Conservation (phyloP, 257 asterid species). For the Solanum dulcamara region DNA sequence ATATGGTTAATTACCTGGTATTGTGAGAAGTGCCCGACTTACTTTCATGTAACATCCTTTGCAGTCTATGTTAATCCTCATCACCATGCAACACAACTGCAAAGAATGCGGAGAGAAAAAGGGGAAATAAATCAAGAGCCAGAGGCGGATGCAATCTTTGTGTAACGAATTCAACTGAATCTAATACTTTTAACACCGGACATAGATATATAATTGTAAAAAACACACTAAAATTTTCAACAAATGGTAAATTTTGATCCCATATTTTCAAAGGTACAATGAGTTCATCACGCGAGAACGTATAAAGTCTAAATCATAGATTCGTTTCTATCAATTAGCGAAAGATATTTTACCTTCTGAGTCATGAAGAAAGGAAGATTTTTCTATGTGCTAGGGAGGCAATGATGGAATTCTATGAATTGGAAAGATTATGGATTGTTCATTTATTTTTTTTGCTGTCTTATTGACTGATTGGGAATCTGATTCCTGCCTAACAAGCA, state of each 20-base stretch:
- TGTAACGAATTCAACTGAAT: background rate
- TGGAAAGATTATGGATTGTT: background rate
- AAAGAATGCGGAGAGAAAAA: background rate
- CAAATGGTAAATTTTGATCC: background rate
- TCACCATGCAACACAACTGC: constrained; percentile 11
- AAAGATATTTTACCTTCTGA: background rate
- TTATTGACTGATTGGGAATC: background rate
- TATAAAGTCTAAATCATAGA: background rate
- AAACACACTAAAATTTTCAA: background rate
- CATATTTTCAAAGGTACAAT: background rate
- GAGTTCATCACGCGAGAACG: background rate
- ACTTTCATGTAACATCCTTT: constrained; percentile 7
- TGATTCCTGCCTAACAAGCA: background rate
- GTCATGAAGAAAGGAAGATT: background rate
- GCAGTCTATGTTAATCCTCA: constrained; percentile 11
- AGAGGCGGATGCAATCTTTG: background rate
- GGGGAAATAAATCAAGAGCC: background rate
- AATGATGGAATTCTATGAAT: background rate
- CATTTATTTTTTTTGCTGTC: background rate
- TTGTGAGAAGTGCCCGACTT: constrained; percentile 1
- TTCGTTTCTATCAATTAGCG: background rate
- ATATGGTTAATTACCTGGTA: constrained; percentile 1
- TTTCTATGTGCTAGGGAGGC: background rate
- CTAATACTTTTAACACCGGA: background rate
- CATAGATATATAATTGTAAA: background rate